phyloP scores from a whole-genome alignment of 1,139 yeast genomes.

The Candida frijolesensis region DNA sequence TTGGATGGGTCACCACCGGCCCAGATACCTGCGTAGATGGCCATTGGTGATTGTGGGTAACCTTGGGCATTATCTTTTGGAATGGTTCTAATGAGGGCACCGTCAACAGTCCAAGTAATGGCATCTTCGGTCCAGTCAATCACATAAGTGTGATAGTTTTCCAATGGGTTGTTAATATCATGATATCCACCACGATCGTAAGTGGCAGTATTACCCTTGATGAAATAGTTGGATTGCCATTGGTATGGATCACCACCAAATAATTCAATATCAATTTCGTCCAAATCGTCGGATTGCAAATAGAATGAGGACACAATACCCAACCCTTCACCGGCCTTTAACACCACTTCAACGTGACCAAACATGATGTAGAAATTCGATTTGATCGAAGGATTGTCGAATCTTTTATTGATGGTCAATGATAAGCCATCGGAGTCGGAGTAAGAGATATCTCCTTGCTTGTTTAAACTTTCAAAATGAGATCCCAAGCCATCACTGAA shows the following conservation, averaged over 20 bases:
- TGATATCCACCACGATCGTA: slow-evolving; percentile 81
- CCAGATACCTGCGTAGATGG: slow-evolving; percentile 69
- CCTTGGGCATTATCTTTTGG: slow-evolving; percentile 56
- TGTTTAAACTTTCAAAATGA: slow-evolving; percentile 34
- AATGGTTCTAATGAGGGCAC: slow-evolving; percentile 58
- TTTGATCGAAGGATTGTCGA: slow-evolving; percentile 73
- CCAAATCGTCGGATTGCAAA: slow-evolving; percentile 81
- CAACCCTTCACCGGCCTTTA: slow-evolving; percentile 71
- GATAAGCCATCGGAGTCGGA: slow-evolving; percentile 50
- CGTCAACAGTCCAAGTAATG: slow-evolving; percentile 66
- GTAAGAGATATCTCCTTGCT: slow-evolving; percentile 23
- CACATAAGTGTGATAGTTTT: slow-evolving; percentile 70
- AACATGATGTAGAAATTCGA: slow-evolving; percentile 85
- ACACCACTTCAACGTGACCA: slow-evolving; percentile 73
- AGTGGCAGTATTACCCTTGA: slow-evolving; percentile 76
- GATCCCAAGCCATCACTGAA: slow-evolving; percentile 45
- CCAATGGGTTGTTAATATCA: slow-evolving; percentile 49
- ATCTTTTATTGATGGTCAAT: slow-evolving; percentile 58
- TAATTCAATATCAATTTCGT: slow-evolving; percentile 87
- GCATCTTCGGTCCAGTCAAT: slow-evolving; percentile 75
- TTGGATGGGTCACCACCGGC: slow-evolving; percentile 79
- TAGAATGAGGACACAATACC: slow-evolving; percentile 83
- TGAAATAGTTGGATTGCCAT: slow-evolving; percentile 80
- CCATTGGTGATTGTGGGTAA: slow-evolving; percentile 82
- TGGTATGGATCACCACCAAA: slow-evolving; percentile 73